Conservation (phyloP, 345 rosid species). For the Moricandia moricandioides region DNA sequence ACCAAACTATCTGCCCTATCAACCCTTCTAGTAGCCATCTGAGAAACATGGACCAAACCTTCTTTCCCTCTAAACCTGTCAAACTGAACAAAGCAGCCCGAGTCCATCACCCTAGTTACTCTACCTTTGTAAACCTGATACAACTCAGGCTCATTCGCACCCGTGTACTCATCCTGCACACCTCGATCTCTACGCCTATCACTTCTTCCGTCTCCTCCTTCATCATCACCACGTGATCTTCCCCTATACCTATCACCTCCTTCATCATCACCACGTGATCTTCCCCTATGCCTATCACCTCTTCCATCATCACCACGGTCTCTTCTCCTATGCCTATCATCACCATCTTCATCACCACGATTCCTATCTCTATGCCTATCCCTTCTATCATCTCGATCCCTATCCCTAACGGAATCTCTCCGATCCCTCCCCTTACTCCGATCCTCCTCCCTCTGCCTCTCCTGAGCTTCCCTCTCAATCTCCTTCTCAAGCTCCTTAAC, state of each 20-base stretch:
- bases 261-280: conserved; percentile 16
- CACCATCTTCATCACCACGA: conserved; percentile 32
- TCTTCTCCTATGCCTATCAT: conserved; percentile 19
- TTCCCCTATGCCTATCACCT: conserved; percentile 15
- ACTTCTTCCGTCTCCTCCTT: conserved; percentile 8
- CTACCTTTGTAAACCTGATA: conserved; percentile 75
- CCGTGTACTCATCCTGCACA: conserved; percentile 20
- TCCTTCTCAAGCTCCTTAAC: conserved; percentile 70
- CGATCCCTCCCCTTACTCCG: conserved; percentile 21
- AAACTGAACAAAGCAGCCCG: conserved; percentile 80
- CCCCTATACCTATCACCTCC: conserved; percentile 30
- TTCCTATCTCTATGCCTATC: conserved; percentile 36
- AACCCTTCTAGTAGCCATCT: conserved; percentile 65
- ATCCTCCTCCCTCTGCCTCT: conserved; percentile 36
- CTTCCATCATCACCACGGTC: conserved; percentile 10
- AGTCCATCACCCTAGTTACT: conserved; percentile 81
- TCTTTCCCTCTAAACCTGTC: conserved; percentile 79
- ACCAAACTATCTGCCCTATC: conserved; percentile 52
- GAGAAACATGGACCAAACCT: conserved; percentile 86
- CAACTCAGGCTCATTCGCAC: conserved; percentile 58
- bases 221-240: conserved; percentile 18
- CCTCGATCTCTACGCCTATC: conserved; percentile 38
- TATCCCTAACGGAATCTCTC: conserved; percentile 25
- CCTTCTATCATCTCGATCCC: conserved; percentile 24
- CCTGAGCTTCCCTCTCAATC: conserved; percentile 51